Base-by-base conservation (phyloP, 768 basidiomycete species). In the Naganishia vishniacii region DNA sequence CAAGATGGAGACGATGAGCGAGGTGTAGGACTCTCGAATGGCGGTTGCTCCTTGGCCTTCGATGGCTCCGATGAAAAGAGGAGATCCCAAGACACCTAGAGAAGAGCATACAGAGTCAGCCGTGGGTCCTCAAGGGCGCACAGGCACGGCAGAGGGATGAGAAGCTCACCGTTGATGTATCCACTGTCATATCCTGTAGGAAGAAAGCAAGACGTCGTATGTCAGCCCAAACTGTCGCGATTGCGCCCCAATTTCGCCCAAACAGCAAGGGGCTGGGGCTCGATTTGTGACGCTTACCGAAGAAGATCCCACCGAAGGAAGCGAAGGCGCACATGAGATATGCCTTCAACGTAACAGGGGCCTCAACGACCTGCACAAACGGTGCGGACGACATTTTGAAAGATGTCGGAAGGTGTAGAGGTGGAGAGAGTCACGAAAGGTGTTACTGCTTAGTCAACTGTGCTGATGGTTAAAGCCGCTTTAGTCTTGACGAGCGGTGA, bases 321-420 rank as follows among this genome's bases (percentile, higher is more conserved):
- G 75, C 75, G 46, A 77, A 77, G 49, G 73, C 73, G 68, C 75
- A 75, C 46, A 77, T 69, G 13, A 71, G 46, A 64, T 73, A 72
- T 29, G 74, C 78, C 71, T 79, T 79, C 62, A 73, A 34, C 23
- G 79, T 79, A 48, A 79, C 77, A 9, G 79, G 79, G 23, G 79
- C 79, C 67, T 80, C 79, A 48, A 80, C 71, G 48, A 63, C 62
- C 34, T 56, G 53, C 3, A 56, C 53, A 13, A 40, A 56, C 23
- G 53, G 53, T 40, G 32, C 23, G 23, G 53, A 40, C 53, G 42
- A n/a, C 18, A n/a, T 44, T 12, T 44, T 8, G 18, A 18, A 44
- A 5, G 42, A 37, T 44, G 42, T 44, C n/a, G 9, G 7, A 6
- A 20, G 42, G 13, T 44, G 42, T 15, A 8, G 42, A 37, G 42